These are phyloP conservation scores for Dissophora globulifera DNA, from an alignment of 192 early-diverging fungal species.

Conservation along the genomic window DNA sequence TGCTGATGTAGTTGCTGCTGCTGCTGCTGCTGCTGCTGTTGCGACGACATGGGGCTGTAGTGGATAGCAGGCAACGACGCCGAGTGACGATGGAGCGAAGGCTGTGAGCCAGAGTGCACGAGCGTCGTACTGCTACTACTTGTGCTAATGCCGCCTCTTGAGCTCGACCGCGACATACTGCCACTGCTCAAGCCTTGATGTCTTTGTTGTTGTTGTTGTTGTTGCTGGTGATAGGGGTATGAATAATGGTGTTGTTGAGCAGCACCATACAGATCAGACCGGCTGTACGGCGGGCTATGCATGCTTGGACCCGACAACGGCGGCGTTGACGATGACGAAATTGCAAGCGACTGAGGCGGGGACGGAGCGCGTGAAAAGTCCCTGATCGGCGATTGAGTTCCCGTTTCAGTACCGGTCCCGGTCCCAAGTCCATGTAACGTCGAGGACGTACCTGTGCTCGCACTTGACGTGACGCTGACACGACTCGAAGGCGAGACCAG, in stretches of 20 bases:
- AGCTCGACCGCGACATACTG: slow-evolving; percentile 8
- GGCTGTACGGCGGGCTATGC: background rate
- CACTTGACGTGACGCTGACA: background rate
- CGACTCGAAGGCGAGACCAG: slow-evolving; percentile 22
- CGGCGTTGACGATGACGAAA: slow-evolving; percentile 1
- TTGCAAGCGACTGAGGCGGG: background rate
- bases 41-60: background rate
- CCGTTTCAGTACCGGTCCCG: background rate
- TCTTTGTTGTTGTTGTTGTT: background rate
- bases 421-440: background rate
- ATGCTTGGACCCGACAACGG: background rate
- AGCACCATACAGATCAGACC: slow-evolving; percentile 7
- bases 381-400: background rate
- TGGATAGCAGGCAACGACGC: slow-evolving; percentile 4
- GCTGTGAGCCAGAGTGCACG: slow-evolving; percentile 6
- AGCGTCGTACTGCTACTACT: slow-evolving; percentile 6
- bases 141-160: slow-evolving; percentile 9
- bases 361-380: background rate
- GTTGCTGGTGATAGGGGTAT: background rate
- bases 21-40: slow-evolving; percentile 11
- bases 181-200: background rate
- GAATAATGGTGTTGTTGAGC: no score
- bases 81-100: slow-evolving; percentile 7
- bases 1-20: slow-evolving; percentile 13
- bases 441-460: background rate